phyloP scores from a whole-genome alignment of 2,329 filamentous ascomycete species.

The Colletotrichum zoysiae region DNA sequence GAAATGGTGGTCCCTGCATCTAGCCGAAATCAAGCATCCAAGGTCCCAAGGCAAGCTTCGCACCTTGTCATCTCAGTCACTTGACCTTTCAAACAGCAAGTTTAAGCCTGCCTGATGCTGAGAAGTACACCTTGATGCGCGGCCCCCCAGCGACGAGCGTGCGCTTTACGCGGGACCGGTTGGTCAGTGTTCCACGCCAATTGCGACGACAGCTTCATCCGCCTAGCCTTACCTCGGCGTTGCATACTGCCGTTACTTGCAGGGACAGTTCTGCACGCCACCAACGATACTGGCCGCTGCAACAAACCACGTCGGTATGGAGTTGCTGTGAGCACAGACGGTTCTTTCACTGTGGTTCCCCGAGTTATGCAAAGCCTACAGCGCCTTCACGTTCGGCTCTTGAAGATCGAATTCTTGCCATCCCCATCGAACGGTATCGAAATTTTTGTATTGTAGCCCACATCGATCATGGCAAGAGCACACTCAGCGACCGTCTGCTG shows the following conservation, averaged over 20 bases:
- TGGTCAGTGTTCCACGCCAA: slow-evolving; percentile 27
- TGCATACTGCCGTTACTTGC: not conserved
- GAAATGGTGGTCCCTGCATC: not conserved
- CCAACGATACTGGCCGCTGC: not conserved
- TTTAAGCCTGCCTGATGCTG: slow-evolving; percentile 30
- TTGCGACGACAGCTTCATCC: slow-evolving; percentile 13
- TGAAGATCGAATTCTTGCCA: slow-evolving; percentile 75
- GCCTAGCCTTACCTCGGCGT: not conserved
- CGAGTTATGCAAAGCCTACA: slow-evolving; percentile 28
- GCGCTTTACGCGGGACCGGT: slow-evolving; percentile 31
- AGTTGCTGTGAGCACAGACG: not conserved
- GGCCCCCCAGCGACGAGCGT: slow-evolving; percentile 32
- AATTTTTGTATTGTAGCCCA: slow-evolving; percentile 99
- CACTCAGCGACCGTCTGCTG: slow-evolving; percentile 89
- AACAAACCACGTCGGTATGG: not conserved
- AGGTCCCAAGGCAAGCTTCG: no score
- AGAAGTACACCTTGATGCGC: slow-evolving; percentile 37
- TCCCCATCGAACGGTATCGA: slow-evolving; percentile 83
- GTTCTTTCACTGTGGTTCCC: slow-evolving; percentile 19
- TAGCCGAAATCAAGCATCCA: not conserved
- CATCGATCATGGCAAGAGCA: slow-evolving; percentile 99
- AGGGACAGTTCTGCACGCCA: not conserved
- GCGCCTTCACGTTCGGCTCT: slow-evolving; percentile 53
- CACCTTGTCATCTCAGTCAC: not conserved
- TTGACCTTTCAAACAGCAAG: slow-evolving; percentile 3